phyloP scores from a whole-genome alignment of 345 rosid species.

The Durio zibethinus region DNA sequence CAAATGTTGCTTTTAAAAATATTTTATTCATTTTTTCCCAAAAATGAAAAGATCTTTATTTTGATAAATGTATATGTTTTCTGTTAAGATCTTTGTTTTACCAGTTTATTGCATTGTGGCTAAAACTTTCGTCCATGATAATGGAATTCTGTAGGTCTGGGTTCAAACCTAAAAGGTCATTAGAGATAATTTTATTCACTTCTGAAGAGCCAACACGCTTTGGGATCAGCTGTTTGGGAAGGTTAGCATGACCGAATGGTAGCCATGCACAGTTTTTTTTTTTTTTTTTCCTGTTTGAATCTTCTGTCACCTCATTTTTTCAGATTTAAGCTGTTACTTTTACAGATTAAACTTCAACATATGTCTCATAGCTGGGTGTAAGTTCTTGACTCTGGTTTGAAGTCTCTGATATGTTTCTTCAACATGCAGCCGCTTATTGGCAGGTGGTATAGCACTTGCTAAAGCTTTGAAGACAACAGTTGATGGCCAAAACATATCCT shows the following conservation, averaged over 20 bases:
- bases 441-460: slow-evolving; percentile 62
- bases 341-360: background rate
- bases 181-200: slow-evolving; percentile 84
- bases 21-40: background rate
- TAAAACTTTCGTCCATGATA: slow-evolving; percentile 15
- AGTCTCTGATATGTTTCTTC: slow-evolving; percentile 18
- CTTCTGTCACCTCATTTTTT: background rate
- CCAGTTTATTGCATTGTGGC: background rate
- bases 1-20: background rate
- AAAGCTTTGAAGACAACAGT: slow-evolving; percentile 54
- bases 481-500: slow-evolving; percentile 73
- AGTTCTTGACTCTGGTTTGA: background rate
- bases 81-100: background rate
- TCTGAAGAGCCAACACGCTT: slow-evolving; percentile 97
- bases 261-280: background rate
- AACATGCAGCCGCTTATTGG: slow-evolving; percentile 71
- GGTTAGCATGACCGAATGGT: slow-evolving; percentile 35
- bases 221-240: slow-evolving; percentile 95
- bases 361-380: background rate
- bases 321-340: background rate
- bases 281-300: background rate
- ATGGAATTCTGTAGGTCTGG: slow-evolving; percentile 53
- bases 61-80: background rate
- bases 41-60: background rate
- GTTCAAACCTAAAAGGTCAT: slow-evolving; percentile 75